phyloP scores from a whole-genome alignment of 2,329 filamentous ascomycete species.

The Aspergillus fumigatiaffinis region DNA sequence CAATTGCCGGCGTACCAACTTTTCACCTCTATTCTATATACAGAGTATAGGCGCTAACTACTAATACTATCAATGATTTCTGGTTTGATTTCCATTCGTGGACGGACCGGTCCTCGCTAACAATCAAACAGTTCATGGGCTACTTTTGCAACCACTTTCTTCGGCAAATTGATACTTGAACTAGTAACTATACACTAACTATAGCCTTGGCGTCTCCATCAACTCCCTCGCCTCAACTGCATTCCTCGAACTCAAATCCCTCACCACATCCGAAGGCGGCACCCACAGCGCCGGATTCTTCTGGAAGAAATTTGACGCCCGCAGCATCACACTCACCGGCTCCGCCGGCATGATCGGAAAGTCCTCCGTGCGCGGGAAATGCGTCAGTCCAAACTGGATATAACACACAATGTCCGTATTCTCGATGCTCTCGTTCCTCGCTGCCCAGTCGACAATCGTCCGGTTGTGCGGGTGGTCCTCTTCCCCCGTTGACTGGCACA shows the following conservation, averaged over 20 bases:
- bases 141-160: too few species aligned
- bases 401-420: constrained; percentile 56
- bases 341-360: constrained; percentile 59
- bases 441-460: constrained; percentile 39
- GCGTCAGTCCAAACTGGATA: constrained; percentile 56
- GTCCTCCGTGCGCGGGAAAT: constrained; percentile 49
- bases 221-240: neutral
- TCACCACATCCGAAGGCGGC: constrained; percentile 30
- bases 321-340: constrained; percentile 53
- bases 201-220: neutral
- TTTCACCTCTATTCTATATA: too few species aligned
- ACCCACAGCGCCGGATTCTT: constrained; percentile 59
- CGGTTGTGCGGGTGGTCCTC: constrained; percentile 38
- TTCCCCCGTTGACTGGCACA: constrained; percentile 53
- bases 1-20: too few species aligned
- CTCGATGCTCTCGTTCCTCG: constrained; percentile 49
- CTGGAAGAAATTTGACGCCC: constrained; percentile 57
- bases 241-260: neutral
- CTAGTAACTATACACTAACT: too few species aligned
- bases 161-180: too few species aligned
- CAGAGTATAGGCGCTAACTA: too few species aligned
- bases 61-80: too few species aligned
- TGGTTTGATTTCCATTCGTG: too few species aligned
- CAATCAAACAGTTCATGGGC: too few species aligned
- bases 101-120: too few species aligned